phyloP scores from a whole-genome alignment of 2,329 filamentous ascomycete genomes.

The Fusarium verrucosum region DNA sequence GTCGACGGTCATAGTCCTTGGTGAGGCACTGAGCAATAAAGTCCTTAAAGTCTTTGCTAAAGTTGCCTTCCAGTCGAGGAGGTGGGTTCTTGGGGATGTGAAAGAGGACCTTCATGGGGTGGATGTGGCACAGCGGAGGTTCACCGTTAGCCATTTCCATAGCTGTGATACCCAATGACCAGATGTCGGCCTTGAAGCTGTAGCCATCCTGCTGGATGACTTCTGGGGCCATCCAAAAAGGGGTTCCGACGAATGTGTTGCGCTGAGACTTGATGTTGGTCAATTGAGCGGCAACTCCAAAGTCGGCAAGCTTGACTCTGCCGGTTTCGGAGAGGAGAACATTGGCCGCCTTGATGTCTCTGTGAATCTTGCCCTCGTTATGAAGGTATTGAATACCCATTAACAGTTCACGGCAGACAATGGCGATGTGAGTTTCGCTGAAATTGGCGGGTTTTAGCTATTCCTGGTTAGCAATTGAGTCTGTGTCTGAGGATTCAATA shows the following conservation, averaged over 20 bases:
- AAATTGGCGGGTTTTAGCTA: conserved; percentile 92
- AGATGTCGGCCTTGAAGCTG: conserved; percentile 92
- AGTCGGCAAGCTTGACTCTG: conserved; percentile 95
- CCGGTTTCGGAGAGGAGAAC: conserved; percentile 90
- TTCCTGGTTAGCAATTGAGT: conserved; percentile 6
- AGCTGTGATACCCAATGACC: conserved; percentile 91
- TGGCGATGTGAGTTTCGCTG: conserved; percentile 88
- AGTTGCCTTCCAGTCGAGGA: conserved; percentile 84
- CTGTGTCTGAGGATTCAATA: conserved; percentile 3
- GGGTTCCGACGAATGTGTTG: conserved; percentile 96
- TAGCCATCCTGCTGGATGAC: conserved; percentile 87
- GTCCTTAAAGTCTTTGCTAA: conserved; percentile 91
- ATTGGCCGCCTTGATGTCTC: conserved; percentile 97
- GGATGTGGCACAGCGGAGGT: conserved; percentile 84
- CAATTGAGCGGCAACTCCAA: conserved; percentile 94
- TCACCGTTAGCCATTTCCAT: conserved; percentile 90
- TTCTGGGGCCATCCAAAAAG: conserved; percentile 97
- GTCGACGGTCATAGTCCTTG: conserved; percentile 87
- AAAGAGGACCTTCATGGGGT: conserved; percentile 94
- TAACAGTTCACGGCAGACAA: conserved; percentile 91
- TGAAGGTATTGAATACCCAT: conserved; percentile 93
- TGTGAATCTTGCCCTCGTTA: conserved; percentile 92
- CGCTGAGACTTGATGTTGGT: conserved; percentile 98
- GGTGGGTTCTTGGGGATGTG: conserved; percentile 89
- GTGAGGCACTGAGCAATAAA: conserved; percentile 90